Conservation (phyloP, 495 filamentous ascomycete genomes). For the Saxophila tyrrhenica region DNA sequence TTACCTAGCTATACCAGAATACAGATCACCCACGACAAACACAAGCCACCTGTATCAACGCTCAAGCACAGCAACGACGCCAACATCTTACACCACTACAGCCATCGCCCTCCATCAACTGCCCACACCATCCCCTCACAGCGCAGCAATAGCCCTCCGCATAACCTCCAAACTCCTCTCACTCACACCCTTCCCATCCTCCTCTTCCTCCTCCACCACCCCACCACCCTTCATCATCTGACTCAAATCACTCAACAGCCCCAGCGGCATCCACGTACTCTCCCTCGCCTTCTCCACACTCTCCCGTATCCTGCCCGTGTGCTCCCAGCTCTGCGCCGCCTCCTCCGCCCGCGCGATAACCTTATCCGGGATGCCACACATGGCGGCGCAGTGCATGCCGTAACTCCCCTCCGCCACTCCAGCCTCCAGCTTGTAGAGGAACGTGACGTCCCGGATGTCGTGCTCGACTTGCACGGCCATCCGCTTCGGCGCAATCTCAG, state of each 20-base stretch:
- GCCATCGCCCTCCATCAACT: too few relatives aligned
- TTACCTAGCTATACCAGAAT: too few relatives aligned
- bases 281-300: constrained; percentile 68
- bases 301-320: constrained; percentile 80
- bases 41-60: too few relatives aligned
- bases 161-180: constrained; percentile 53
- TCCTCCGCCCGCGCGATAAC: constrained; percentile 79
- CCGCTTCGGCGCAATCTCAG: constrained; percentile 70
- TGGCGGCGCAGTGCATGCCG: constrained; percentile 97
- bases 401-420: constrained; percentile 96
- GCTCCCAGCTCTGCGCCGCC: constrained; percentile 91
- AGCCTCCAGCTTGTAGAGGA: constrained; percentile 88
- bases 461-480: constrained; percentile 96
- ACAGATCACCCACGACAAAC: too few relatives aligned
- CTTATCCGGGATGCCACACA: constrained; percentile 82
- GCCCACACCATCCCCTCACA: constrained; percentile 48
- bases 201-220: constrained; percentile 31
- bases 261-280: constrained; percentile 70
- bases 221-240: constrained; percentile 50
- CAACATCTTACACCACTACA: too few relatives aligned
- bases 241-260: constrained; percentile 83
- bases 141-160: constrained; percentile 60
- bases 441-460: constrained; percentile 68
- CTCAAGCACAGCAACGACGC: too few relatives aligned
- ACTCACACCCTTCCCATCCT: constrained; percentile 7